Evolutionary conservation across 495 filamentous ascomycete genomes (phyloP).

Genomic region (Aspergillus sclerotiicarbonarius): DNA sequence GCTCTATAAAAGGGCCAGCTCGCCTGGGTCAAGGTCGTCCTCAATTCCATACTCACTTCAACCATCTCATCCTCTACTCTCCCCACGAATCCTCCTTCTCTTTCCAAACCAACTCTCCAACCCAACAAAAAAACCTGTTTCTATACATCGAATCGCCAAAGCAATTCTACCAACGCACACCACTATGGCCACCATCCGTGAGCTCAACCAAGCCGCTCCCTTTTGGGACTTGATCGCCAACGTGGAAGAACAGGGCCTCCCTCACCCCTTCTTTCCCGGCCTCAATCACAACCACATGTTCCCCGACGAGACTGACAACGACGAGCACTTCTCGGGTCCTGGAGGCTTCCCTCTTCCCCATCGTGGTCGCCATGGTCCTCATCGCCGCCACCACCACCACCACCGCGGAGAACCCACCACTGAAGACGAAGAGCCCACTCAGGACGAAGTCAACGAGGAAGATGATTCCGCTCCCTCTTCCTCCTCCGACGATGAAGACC

Average conservation of each 20-base stretch:
- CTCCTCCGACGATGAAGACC: not conserved
- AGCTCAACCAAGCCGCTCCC: conserved; percentile 4
- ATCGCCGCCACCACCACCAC: not conserved
- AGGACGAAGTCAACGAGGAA: not conserved
- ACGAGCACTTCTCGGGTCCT: not conserved
- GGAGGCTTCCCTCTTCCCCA: not conserved
- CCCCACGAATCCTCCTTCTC: not conserved
- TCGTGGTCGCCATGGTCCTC: not conserved
- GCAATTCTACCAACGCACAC: not conserved
- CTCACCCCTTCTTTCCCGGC: not conserved
- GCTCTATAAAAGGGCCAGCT: not conserved
- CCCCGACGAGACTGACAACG: not conserved
- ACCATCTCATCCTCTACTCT: not conserved
- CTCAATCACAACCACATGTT: not conserved
- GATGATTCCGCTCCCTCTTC: not conserved
- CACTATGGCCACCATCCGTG: conserved; percentile 2
- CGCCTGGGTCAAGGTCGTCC: not conserved
- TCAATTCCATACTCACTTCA: not conserved
- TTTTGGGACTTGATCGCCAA: not conserved
- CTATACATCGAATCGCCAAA: not conserved
- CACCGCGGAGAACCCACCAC: not conserved
- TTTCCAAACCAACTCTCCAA: not conserved
- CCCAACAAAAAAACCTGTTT: not conserved
- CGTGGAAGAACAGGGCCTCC: not conserved
- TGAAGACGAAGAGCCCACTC: not conserved